Evolutionary conservation across 306 rosid genomes (phyloP).

Genomic region (Cucumis melo): DNA sequence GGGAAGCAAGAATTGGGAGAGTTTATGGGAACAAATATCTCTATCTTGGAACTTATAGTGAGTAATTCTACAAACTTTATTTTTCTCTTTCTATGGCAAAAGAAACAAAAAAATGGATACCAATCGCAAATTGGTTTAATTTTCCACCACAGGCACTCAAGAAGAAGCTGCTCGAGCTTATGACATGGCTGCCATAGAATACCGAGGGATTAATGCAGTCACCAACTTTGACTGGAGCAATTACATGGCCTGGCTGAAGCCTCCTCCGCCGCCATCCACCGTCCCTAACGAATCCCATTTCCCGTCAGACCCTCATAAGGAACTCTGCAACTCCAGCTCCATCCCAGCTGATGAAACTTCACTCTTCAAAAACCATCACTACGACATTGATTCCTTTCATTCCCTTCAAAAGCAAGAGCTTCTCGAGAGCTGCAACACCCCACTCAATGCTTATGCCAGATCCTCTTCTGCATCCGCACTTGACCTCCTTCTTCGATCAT

Average conservation of each 20-base stretch:
- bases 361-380: slow-evolving; percentile 15
- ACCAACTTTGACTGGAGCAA: slow-evolving; percentile 77
- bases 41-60: slow-evolving; percentile 80
- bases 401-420: slow-evolving; percentile 22
- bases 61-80: slow-evolving; percentile 5
- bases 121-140: not conserved
- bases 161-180: slow-evolving; percentile 92
- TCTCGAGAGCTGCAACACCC: slow-evolving; percentile 12
- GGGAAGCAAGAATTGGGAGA: slow-evolving; percentile 95
- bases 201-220: slow-evolving; percentile 76
- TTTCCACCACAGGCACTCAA: slow-evolving; percentile 40
- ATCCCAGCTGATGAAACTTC: slow-evolving; percentile 15
- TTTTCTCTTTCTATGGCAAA: too few species aligned
- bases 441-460: slow-evolving; percentile 13
- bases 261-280: slow-evolving; percentile 50
- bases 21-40: slow-evolving; percentile 94
- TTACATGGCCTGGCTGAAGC: slow-evolving; percentile 73
- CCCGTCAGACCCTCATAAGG: not conserved
- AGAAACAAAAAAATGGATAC: not conserved
- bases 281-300: not conserved
- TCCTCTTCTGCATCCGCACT: slow-evolving; percentile 56
- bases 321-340: not conserved
- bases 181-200: slow-evolving; percentile 84
- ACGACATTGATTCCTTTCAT: not conserved
- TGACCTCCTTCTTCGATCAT: slow-evolving; percentile 51